These are phyloP conservation scores for Fragaria iinumae DNA, from an alignment of 306 rosid genomes.

Conservation along the genomic window DNA sequence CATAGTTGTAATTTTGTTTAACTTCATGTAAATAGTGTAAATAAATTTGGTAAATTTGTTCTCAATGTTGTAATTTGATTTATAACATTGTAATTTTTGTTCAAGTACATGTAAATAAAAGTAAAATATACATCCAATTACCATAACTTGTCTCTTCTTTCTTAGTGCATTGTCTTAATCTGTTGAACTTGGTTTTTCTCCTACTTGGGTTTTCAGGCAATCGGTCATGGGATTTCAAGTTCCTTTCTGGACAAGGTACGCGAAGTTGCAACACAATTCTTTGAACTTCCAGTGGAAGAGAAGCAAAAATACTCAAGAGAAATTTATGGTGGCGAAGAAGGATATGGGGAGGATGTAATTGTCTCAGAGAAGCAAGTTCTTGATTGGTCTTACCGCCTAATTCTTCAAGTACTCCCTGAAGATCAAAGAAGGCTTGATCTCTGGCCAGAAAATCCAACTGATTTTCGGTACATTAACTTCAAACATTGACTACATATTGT, in stretches of 20 bases:
- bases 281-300: conserved; percentile 55
- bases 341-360: conserved; percentile 62
- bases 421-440: conserved; percentile 41
- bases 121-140: too few relatives aligned
- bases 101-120: too few relatives aligned
- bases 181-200: not conserved
- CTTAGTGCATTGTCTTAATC: not conserved
- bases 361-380: conserved; percentile 52
- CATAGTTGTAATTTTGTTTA: too few relatives aligned
- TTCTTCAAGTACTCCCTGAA: conserved; percentile 47
- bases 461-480: conserved; percentile 39
- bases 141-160: not conserved
- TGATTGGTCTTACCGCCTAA: conserved; percentile 68
- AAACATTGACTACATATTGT: not conserved
- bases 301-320: conserved; percentile 47
- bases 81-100: too few relatives aligned
- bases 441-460: conserved; percentile 60
- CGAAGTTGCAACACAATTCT: conserved; percentile 49
- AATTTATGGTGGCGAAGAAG: conserved; percentile 37
- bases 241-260: conserved; percentile 59
- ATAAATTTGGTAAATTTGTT: too few relatives aligned
- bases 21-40: too few relatives aligned
- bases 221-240: conserved; percentile 62
- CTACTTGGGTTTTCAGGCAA: conserved; percentile 36
- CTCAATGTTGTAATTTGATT: too few relatives aligned